Evolutionary conservation across 352 stramenopile genomes (phyloP), one percentile per base, ranked within the genome.

Genomic region (Plasmopara viticola): DNA sequence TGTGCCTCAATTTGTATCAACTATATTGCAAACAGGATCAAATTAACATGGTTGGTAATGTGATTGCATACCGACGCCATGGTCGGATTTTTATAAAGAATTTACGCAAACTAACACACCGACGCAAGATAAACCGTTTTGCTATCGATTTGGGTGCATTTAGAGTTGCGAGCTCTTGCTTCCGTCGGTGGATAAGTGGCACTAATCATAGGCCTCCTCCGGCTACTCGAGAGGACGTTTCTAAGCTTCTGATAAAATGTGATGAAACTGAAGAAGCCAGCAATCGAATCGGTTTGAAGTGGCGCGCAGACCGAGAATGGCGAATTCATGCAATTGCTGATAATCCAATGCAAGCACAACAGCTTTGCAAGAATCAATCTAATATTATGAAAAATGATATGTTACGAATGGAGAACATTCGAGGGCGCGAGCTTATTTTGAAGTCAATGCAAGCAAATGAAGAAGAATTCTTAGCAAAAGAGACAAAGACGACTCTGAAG

Each of bases 1-100:
- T 84, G 9, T 84, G 74, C 12, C 56, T 87, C 14, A 48, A 52
- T 13, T 53, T 84, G 45, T 87, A 84, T 39, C 33, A 85, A 33
- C 74, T 69, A 7, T 87, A 77, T 38, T 67, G 76, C 0, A 72
- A 81, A 43, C 73, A 67, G 25, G 74, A 85, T 52, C 71, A 71
- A 10, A 56, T 60, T 15, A 44, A 74, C 17, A 84, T 81, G 62
- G 61, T 78, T 9, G 74, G 60, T 18, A 85, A 80, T 41, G 72
- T 85, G 37, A 49, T 84, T 33, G 60, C 69, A 6, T 85, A 84
- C 53, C 65, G 74, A 35, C 55, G 68, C 4, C 56, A 75, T 55
- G 76, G 68, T 0, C 68, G 68, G 6, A 30, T 60, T 2, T 60
- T 85, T 6, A 39, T 87, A 9, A 58, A 48, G 2, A 44, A 51